Evolutionary conservation across 495 filamentous ascomycete genomes (phyloP).

Genomic region (Hyphodiscus hymeniophilus): DNA sequence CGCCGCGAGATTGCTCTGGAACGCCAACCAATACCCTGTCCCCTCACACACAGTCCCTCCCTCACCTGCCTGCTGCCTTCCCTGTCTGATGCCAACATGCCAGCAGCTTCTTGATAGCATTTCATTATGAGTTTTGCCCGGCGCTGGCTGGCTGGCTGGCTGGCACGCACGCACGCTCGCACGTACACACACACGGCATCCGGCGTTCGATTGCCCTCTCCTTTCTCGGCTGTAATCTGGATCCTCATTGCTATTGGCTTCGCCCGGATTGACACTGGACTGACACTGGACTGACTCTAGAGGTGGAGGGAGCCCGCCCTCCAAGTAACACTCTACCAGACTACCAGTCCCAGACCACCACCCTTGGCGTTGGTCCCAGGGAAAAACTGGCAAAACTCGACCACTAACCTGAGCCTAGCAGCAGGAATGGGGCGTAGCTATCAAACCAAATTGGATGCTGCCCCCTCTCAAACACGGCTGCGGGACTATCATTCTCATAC

Average conservation of each 20-base stretch:
- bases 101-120: too few species aligned
- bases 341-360: too few species aligned
- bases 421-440: conserved; percentile 3
- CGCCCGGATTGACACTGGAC: too few species aligned
- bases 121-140: too few species aligned
- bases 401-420: not conserved
- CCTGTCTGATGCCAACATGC: not conserved
- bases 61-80: not conserved
- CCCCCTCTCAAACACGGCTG: conserved; percentile 1
- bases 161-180: too few species aligned
- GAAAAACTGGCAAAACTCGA: too few species aligned
- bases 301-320: too few species aligned
- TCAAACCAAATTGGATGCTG: not conserved
- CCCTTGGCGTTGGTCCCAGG: too few species aligned
- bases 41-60: not conserved
- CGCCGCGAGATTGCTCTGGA: not conserved
- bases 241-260: too few species aligned
- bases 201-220: not conserved
- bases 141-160: too few species aligned
- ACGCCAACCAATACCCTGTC: not conserved
- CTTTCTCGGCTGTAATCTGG: not conserved
- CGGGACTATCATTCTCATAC: not conserved
- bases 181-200: not conserved
- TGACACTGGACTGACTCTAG: too few species aligned
- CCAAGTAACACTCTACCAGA: too few species aligned